Percentiles rank a stretch among this genome's conserved stretches.
phyloP scores from a whole-genome alignment of 257 asterid genomes.

The Prunella vulgaris region DNA sequence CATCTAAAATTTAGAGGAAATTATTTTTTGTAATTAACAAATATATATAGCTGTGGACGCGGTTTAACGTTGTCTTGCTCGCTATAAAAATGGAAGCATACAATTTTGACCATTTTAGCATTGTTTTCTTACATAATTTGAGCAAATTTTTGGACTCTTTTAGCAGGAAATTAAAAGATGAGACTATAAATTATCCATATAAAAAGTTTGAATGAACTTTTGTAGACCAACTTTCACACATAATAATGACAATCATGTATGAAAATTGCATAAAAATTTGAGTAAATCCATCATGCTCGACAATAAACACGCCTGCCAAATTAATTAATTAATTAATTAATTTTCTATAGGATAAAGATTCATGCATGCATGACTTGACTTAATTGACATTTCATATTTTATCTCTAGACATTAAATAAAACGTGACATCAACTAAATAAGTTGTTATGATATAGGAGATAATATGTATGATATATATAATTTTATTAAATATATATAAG shows the following conservation, averaged over 20 bases:
- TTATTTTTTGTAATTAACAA: not conserved
- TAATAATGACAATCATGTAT: not conserved
- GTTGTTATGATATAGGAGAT: not conserved
- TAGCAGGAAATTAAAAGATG: not conserved
- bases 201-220: not conserved
- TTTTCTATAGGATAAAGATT: not conserved
- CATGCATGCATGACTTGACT: no score
- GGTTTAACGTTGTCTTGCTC: not conserved
- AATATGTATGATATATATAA: no score
- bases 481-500: no score
- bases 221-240: not conserved
- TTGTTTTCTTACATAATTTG: not conserved
- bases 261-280: not conserved
- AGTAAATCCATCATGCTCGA: not conserved
- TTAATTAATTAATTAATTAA: not conserved
- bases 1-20: not conserved
- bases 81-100: not conserved
- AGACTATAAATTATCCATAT: not conserved
- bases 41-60: not conserved
- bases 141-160: slow-evolving; percentile 15
- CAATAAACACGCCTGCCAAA: not conserved
- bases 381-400: not conserved
- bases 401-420: not conserved
- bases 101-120: not conserved
- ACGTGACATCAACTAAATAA: not conserved